A percentile compares a stretch with the other conserved stretches of the same genome.
These are phyloP conservation scores for Pythium biforme DNA, from an alignment of 352 stramenopile species.

Conservation along the genomic window DNA sequence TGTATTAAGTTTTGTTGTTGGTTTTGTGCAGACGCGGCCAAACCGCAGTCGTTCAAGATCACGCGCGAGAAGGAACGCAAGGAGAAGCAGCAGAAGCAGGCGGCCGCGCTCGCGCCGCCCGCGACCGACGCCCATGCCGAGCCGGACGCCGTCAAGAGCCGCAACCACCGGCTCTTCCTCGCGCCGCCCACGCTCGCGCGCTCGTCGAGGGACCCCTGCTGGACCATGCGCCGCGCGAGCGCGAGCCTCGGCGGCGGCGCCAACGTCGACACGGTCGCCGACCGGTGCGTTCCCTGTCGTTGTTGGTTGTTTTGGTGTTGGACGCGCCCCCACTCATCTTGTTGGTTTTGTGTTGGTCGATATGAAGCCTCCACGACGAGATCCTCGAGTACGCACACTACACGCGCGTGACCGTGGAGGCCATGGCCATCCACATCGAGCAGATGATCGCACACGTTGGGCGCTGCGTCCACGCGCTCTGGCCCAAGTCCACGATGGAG, in stretches of 20 bases:
- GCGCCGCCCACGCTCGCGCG: conserved; percentile 27
- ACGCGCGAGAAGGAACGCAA: conserved; percentile 37
- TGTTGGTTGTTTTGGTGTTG: not conserved
- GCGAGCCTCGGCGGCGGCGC: conserved; percentile 1
- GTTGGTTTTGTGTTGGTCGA: not conserved
- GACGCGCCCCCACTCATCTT: not conserved
- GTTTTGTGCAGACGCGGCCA: conserved; percentile 14
- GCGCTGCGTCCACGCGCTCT: conserved; percentile 61
- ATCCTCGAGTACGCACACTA: conserved; percentile 79
- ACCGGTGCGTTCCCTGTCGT: conserved; percentile 10
- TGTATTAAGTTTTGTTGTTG: not conserved
- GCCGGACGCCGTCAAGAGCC: conserved; percentile 66
- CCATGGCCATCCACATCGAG: conserved; percentile 82
- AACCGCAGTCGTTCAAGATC: conserved; percentile 31
- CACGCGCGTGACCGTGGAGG: conserved; percentile 64
- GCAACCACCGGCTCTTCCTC: conserved; percentile 67
- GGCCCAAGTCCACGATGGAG: conserved; percentile 73
- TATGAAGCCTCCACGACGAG: conserved; percentile 64
- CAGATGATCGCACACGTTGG: conserved; percentile 80
- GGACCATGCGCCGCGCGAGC: conserved; percentile 7
- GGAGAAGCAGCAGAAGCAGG: conserved; percentile 29
- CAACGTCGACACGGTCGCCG: conserved; percentile 18
- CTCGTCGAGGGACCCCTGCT: conserved; percentile 12
- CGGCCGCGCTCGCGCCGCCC: conserved; percentile 1
- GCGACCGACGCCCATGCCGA: conserved; percentile 13